Base-by-base conservation (phyloP, 2,329 filamentous ascomycete species). In the Chrysoporthe deuterocubensis region DNA sequence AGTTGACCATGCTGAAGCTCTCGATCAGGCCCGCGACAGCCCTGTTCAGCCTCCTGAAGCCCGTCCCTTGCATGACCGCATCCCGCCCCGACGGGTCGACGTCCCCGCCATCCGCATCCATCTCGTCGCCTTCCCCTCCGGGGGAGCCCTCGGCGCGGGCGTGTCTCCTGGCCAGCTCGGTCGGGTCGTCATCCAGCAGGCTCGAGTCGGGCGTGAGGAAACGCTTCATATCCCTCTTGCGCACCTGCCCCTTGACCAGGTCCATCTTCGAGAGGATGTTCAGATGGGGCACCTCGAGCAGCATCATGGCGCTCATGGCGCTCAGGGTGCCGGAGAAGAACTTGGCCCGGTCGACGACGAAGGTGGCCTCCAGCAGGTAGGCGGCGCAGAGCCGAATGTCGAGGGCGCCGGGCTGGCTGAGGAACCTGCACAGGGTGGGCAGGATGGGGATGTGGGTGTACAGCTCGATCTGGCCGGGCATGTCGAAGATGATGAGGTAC, bases 251-350 rank as follows among this genome's bases (percentile, higher is more conserved):
- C 78, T 96, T 96, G 72, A 98, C 89, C 70, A 98, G 87, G 78
- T 99, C 96, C 94, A 98, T 98, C 82, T 99, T 99, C 76, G 92
- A 96, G 66, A 99, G 83, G 69, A 99, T 91, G 78, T 99, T 99
- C 76, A 99, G 89, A 77, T 99, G 96, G 4, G 96, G 96, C 71
- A 98, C 89, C 81, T 98, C 96, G 71, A 99, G 87, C 93, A 98
- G 96, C 75, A 99, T 89, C 96, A 99, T 99, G 71, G 96, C 94
- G 75, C 92, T 96, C 96, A 99, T 98, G 72, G 96, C 96, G 76
- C 92, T 96, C 69, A 99, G 84, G 0, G 96, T 97, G 14, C 96
- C 96, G 0, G 96, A 91, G 80, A 99, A 98, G 85, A 97, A 99
- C 82, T 98, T 99, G 75, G 96, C 92, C 69, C 93, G 90, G 80